Evolutionary conservation across 2,329 filamentous ascomycete species (phyloP), one percentile per base, ranked within the genome.

Genomic region (Cordyceps militaris): DNA sequence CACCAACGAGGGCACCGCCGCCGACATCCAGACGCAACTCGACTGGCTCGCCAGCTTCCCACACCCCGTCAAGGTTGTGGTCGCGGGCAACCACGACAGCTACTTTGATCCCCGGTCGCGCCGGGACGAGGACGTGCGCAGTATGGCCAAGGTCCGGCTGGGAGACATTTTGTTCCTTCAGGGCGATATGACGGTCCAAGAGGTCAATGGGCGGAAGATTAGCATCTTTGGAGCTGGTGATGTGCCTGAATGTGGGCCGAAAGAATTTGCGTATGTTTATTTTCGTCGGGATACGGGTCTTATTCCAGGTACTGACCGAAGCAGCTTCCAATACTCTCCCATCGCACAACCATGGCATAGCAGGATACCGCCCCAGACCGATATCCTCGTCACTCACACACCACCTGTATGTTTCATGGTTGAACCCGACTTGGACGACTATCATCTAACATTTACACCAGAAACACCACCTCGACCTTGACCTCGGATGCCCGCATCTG

Each of bases 71-170:
- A 96, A 96, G 71, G 78, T 97, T 24, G 81, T 92, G 36, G 84
- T 97, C 32, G 84, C 85, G 32, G 93, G 93, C 1, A 97, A 97
- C 68, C 93, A 97, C 70, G 93, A 97, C 68, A 86, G 84, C 65
- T 95, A 84, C 76, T 88, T 96, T 61, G 93, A 96, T 70, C 76
- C 81, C 24, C 76, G 77, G 34, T 84, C 83, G 14, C 79, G 88
- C 4, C 71, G 70, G 16, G 72, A 78, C 10, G 76, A 80, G 47
- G 84, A 90, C 66, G 76, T 78, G 21, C 67, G 75, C n/a, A 71
- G 74, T 1, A 70, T 70, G n/a, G 73, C 74, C 61, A 71, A 69
- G 30, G 77, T 92, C 16, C 76, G 90, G 64, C 85, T 89, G 75
- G 85, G 81, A 55, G 77, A 77, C 44, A 74, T 96, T 49, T 77